phyloP scores from a whole-genome alignment of 805 yeast genomes.

The Candida easanensis region DNA sequence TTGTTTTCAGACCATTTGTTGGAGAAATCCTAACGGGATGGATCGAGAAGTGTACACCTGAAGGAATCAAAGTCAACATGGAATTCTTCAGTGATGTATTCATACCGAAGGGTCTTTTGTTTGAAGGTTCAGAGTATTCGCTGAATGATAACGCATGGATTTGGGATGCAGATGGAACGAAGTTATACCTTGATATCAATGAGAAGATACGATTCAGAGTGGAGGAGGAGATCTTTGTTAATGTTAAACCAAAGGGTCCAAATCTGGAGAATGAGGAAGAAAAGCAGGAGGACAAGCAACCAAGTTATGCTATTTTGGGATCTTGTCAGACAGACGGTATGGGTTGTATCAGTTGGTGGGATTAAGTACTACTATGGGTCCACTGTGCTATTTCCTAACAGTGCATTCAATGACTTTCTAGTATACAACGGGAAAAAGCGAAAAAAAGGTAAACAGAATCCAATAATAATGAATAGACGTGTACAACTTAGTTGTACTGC shows the following conservation, averaged over 20 bases:
- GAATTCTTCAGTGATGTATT: slow-evolving; percentile 91
- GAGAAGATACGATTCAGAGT: slow-evolving; percentile 90
- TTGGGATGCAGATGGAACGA: slow-evolving; percentile 76
- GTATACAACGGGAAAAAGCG: neutral
- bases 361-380: too few species aligned
- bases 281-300: slow-evolving; percentile 42
- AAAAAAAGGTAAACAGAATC: slow-evolving; percentile 11
- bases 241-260: slow-evolving; percentile 77
- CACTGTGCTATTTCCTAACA: too few species aligned
- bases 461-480: too few species aligned
- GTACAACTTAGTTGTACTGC: slow-evolving; percentile 76
- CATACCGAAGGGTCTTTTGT: slow-evolving; percentile 78
- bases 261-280: slow-evolving; percentile 31
- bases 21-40: slow-evolving; percentile 93
- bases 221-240: slow-evolving; percentile 83
- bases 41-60: slow-evolving; percentile 83
- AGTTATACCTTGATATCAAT: slow-evolving; percentile 81
- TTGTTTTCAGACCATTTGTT: slow-evolving; percentile 89
- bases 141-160: slow-evolving; percentile 91
- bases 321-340: slow-evolving; percentile 95
- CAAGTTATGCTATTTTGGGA: slow-evolving; percentile 83
- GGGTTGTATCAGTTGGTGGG: slow-evolving; percentile 99
- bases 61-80: slow-evolving; percentile 79
- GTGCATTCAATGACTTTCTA: neutral
- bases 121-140: slow-evolving; percentile 68